phyloP scores from a whole-genome alignment of 805 yeast genomes.

The Suhomyces faveliae region DNA sequence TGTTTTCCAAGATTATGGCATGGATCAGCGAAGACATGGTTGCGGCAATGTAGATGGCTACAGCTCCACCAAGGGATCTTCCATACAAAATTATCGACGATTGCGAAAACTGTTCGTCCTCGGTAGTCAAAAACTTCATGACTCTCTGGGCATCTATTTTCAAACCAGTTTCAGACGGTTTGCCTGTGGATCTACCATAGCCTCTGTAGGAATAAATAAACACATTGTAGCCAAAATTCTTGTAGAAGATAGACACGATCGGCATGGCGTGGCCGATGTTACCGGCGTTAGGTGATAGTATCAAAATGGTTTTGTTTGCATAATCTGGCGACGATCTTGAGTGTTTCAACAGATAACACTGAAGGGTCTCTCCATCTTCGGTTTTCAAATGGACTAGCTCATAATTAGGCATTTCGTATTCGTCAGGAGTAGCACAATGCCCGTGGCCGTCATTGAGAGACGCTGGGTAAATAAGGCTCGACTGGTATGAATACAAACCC shows the following conservation, averaged over 20 bases:
- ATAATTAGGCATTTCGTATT: slow-evolving; percentile 56
- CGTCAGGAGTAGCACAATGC: slow-evolving; percentile 74
- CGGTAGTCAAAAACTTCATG: slow-evolving; percentile 50
- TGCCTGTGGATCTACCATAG: slow-evolving; percentile 79
- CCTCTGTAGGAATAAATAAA: slow-evolving; percentile 88
- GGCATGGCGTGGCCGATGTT: slow-evolving; percentile 91
- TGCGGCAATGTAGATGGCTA: slow-evolving; percentile 77
- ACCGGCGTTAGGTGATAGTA: slow-evolving; percentile 92
- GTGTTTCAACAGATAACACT: slow-evolving; percentile 61
- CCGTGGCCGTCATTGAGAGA: slow-evolving; percentile 71
- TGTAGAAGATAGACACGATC: slow-evolving; percentile 66
- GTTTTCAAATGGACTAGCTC: slow-evolving; percentile 63
- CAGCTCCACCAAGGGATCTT: slow-evolving; percentile 93
- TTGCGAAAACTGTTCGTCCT: slow-evolving; percentile 51
- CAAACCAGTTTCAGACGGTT: slow-evolving; percentile 72
- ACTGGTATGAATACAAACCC: slow-evolving; percentile 62
- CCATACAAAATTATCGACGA: slow-evolving; percentile 74
- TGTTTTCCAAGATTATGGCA: slow-evolving; percentile 80
- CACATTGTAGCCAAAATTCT: slow-evolving; percentile 67
- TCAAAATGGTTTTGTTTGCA: slow-evolving; percentile 64
- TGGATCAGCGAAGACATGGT: slow-evolving; percentile 48
- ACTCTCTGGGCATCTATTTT: slow-evolving; percentile 79
- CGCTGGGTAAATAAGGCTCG: slow-evolving; percentile 77
- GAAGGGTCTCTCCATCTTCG: slow-evolving; percentile 64
- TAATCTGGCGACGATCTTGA: slow-evolving; percentile 38